Conservation (phyloP, 441 rosid genomes). For the Jatropha podagrica region DNA sequence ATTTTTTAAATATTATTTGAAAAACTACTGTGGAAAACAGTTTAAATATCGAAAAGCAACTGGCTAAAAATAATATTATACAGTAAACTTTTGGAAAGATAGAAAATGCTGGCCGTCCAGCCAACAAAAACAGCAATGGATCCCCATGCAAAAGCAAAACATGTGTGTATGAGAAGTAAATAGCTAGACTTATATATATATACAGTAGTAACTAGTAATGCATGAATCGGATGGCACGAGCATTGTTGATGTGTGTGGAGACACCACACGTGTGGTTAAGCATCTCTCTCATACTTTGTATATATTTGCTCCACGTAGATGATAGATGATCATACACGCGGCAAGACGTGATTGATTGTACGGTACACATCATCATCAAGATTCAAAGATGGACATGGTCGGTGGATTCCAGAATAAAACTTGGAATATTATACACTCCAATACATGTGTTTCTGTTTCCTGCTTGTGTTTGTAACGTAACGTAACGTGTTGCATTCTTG, state of each 20-base stretch:
- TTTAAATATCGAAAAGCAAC: too few species aligned
- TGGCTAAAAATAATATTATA: too few species aligned
- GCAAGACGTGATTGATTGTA: background rate
- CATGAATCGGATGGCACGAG: constrained; percentile 11
- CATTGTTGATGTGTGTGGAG: constrained; percentile 18
- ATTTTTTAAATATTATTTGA: too few species aligned
- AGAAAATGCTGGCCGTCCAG: constrained; percentile 16
- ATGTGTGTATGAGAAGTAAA: background rate
- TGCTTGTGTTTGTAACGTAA: too few species aligned
- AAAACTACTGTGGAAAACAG: too few species aligned
- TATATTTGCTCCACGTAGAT: background rate
- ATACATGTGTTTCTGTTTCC: too few species aligned
- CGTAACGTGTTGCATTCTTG: too few species aligned
- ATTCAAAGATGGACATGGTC: background rate
- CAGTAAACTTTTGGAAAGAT: too few species aligned
- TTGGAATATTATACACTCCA: background rate
- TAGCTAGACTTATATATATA: background rate
- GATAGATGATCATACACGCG: constrained; percentile 22
- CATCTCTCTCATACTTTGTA: background rate
- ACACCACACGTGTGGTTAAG: constrained; percentile 40
- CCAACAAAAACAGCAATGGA: constrained; percentile 27
- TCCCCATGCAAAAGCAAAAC: background rate
- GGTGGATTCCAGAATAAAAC: constrained; percentile 10
- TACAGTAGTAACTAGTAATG: background rate
- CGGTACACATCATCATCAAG: background rate